A percentile compares a stretch with the other conserved stretches of the same genome.
These are phyloP conservation scores for Suillus fuscotomentosus DNA, from an alignment of 768 basidiomycete genomes.

Conservation along the genomic window DNA sequence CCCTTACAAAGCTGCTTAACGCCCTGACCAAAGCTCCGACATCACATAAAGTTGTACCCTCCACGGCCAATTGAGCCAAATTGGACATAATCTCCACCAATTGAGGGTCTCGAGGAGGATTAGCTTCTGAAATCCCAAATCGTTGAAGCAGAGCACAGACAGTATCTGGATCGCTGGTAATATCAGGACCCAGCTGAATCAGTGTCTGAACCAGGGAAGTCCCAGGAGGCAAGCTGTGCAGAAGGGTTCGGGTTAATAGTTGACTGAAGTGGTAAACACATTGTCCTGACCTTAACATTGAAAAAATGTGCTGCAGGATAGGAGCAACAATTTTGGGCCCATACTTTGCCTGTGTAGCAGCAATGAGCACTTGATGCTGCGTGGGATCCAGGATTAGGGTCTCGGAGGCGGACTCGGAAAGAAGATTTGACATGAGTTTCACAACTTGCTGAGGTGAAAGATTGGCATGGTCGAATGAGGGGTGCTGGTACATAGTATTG, in stretches of 20 bases:
- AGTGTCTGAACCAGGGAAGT: conserved; percentile 74
- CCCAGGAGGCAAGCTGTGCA: conserved; percentile 57
- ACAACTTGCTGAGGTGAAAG: conserved; percentile 70
- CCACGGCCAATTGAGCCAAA: conserved; percentile 65
- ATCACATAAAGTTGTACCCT: conserved; percentile 73
- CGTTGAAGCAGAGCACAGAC: conserved; percentile 67
- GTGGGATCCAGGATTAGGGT: conserved; percentile 66
- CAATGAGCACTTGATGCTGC: conserved; percentile 74
- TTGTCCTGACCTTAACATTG: conserved; percentile 61
- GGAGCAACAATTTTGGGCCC: conserved; percentile 75
- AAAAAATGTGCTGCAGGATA: conserved; percentile 71
- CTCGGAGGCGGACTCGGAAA: conserved; percentile 69
- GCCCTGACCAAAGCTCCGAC: conserved; percentile 72
- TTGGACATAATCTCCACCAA: conserved; percentile 70
- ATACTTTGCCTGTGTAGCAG: conserved; percentile 76
- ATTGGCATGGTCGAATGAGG: conserved; percentile 81
- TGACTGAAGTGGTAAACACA: conserved; percentile 12
- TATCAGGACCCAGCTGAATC: conserved; percentile 76
- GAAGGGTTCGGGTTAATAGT: conserved; percentile 15
- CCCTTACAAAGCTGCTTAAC: conserved; percentile 70
- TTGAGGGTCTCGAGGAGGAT: conserved; percentile 69
- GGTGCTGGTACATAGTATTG: conserved; percentile 53
- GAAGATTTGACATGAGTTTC: conserved; percentile 79
- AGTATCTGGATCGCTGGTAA: conserved; percentile 71
- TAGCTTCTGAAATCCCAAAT: conserved; percentile 71